phyloP scores from a whole-genome alignment of 441 rosid genomes.

The Arabidopsis hybrid region DNA sequence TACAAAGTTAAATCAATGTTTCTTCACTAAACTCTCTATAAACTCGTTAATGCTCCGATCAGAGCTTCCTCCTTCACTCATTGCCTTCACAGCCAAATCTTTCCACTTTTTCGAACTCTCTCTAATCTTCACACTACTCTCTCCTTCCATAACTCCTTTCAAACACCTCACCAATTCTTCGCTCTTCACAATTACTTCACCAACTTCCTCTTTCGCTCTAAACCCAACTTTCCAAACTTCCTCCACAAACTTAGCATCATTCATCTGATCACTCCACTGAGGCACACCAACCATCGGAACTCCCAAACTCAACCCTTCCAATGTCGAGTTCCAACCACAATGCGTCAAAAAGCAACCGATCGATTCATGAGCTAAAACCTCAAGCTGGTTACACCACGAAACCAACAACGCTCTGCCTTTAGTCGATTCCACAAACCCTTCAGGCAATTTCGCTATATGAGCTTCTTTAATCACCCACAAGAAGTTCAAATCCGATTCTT shows the following conservation, averaged over 20 bases:
- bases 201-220: slow-evolving; percentile 60
- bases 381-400: slow-evolving; percentile 73
- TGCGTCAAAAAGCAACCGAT: slow-evolving; percentile 70
- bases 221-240: slow-evolving; percentile 70
- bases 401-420: slow-evolving; percentile 54
- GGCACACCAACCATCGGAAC: slow-evolving; percentile 61
- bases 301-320: slow-evolving; percentile 62
- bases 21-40: slow-evolving; percentile 41
- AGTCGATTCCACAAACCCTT: slow-evolving; percentile 48
- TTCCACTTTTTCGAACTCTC: slow-evolving; percentile 61
- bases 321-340: slow-evolving; percentile 68
- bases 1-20: slow-evolving; percentile 16
- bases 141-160: slow-evolving; percentile 69
- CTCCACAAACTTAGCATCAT: slow-evolving; percentile 68
- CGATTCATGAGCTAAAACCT: slow-evolving; percentile 66
- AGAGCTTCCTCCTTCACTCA: slow-evolving; percentile 73
- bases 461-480: slow-evolving; percentile 61
- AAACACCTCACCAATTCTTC: slow-evolving; percentile 60
- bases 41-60: slow-evolving; percentile 57
- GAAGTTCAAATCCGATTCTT: slow-evolving; percentile 54
- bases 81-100: slow-evolving; percentile 56
- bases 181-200: slow-evolving; percentile 56
- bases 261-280: slow-evolving; percentile 67
- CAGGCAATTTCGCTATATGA: slow-evolving; percentile 48
- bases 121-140: slow-evolving; percentile 53